Evolutionary conservation across 163 green algal species (phyloP).

Genomic region (Volvox carteri): DNA sequence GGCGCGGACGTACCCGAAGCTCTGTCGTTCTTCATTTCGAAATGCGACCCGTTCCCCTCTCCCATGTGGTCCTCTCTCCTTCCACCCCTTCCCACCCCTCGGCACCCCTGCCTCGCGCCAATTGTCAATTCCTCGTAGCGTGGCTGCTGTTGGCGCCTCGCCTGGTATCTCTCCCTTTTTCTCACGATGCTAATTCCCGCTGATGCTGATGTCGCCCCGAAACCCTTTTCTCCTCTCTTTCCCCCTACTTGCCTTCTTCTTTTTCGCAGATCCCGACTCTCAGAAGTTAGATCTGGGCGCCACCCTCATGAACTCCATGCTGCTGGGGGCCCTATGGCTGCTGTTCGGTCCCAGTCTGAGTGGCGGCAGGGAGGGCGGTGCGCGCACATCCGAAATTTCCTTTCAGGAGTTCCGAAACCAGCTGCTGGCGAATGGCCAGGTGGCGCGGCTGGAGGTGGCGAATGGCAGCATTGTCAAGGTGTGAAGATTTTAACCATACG

Average conservation of each 20-base stretch:
- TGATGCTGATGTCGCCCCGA: too few species aligned
- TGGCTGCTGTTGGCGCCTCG: too few species aligned
- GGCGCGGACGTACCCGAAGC: too few species aligned
- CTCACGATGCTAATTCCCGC: too few species aligned
- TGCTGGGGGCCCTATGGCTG: conserved; percentile 7
- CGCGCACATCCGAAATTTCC: conserved; percentile 30
- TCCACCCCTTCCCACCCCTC: too few species aligned
- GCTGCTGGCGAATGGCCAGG: conserved; percentile 85
- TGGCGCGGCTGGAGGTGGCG: conserved; percentile 93
- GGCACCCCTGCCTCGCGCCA: too few species aligned
- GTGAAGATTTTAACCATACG: too few species aligned
- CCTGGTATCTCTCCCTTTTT: too few species aligned
- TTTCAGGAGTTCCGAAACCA: conserved; percentile 96
- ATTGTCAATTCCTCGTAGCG: too few species aligned
- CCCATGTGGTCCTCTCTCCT: too few species aligned
- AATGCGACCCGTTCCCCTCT: too few species aligned
- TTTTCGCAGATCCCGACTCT: neutral
- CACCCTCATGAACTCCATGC: conserved; percentile 39
- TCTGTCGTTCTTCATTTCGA: too few species aligned
- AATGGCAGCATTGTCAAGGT: conserved; percentile 96
- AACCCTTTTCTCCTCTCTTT: neutral
- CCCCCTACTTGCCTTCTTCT: neutral
- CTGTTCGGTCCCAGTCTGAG: conserved; percentile 5
- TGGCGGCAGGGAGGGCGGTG: conserved; percentile 1
- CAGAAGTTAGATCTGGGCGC: neutral